phyloP scores from a whole-genome alignment of 192 early-diverging fungal species.

The Coemansia sp. region DNA sequence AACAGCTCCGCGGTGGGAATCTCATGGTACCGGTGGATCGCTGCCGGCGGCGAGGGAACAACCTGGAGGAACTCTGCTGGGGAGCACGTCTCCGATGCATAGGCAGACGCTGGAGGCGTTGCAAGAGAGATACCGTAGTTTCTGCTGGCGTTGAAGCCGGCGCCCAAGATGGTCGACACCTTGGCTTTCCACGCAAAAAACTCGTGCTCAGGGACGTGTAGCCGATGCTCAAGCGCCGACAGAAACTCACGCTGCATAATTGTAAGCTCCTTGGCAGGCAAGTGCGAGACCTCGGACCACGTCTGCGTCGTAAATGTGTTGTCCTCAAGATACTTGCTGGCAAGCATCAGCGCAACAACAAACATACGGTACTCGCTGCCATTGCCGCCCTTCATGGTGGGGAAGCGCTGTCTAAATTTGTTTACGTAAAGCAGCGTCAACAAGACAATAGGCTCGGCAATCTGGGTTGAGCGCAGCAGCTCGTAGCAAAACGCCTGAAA shows the following conservation, averaged over 20 bases:
- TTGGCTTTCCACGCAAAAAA: slow-evolving; percentile 68
- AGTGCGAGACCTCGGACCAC: slow-evolving; percentile 82
- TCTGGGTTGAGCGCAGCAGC: slow-evolving; percentile 52
- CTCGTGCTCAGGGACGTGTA: slow-evolving; percentile 66
- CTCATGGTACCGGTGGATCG: slow-evolving; percentile 23
- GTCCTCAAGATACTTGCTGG: slow-evolving; percentile 85
- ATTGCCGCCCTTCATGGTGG: slow-evolving; percentile 32
- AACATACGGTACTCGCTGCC: slow-evolving; percentile 83
- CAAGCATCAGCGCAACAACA: slow-evolving; percentile 80
- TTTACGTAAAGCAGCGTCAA: slow-evolving; percentile 49
- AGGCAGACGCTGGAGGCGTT: slow-evolving; percentile 9
- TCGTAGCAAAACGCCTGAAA: slow-evolving; percentile 51
- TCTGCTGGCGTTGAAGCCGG: slow-evolving; percentile 5
- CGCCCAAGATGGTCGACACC: slow-evolving; percentile 41
- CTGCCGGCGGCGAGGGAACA: slow-evolving; percentile 37
- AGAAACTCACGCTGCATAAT: slow-evolving; percentile 89
- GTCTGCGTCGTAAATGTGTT: slow-evolving; percentile 90
- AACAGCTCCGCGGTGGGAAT: slow-evolving; percentile 15
- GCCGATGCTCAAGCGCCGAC: slow-evolving; percentile 68
- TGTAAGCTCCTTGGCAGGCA: slow-evolving; percentile 76
- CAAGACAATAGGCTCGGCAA: slow-evolving; percentile 52
- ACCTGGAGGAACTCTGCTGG: slow-evolving; percentile 39
- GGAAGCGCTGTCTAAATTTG: slow-evolving; percentile 40
- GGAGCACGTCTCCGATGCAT: slow-evolving; percentile 11
- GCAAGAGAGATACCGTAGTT: slow-evolving; percentile 6